phyloP scores from a whole-genome alignment of 2,329 filamentous ascomycete genomes.

The Colletotrichum zoysiae region DNA sequence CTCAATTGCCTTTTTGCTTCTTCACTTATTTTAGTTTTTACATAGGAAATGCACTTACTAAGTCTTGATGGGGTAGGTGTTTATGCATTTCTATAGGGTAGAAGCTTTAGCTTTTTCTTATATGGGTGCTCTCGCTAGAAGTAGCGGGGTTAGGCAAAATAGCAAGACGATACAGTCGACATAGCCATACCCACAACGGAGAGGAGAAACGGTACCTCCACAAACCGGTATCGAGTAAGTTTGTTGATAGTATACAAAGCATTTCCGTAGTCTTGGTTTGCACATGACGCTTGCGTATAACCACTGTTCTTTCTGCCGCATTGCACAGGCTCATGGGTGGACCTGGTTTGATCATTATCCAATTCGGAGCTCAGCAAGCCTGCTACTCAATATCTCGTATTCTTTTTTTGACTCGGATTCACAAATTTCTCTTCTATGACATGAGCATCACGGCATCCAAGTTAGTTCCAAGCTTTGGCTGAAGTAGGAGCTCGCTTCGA shows the following conservation, averaged over 20 bases:
- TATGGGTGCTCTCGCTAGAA: too few species aligned
- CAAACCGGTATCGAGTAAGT: neutral
- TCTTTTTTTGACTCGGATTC: neutral
- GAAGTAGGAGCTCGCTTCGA: neutral
- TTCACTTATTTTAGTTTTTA: too few species aligned
- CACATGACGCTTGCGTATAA: constrained; percentile 17
- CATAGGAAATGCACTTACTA: too few species aligned
- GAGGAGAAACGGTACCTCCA: neutral
- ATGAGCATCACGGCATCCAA: neutral
- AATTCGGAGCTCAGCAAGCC: neutral
- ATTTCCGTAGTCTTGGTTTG: neutral
- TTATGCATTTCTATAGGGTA: too few species aligned
- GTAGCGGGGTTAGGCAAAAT: too few species aligned
- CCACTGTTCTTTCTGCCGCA: neutral
- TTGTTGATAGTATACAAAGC: constrained; percentile 11
- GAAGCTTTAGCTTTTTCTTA: too few species aligned
- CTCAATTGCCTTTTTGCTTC: too few species aligned
- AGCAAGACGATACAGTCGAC: too few species aligned
- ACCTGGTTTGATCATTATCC: neutral
- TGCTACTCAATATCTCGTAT: neutral
- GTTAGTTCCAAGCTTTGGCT: too few species aligned
- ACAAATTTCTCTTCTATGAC: neutral
- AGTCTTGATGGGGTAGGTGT: too few species aligned
- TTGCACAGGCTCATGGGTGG: neutral
- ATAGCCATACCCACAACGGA: neutral